Conservation (phyloP, 352 stramenopile genomes). For the Globisporangium emineosum region DNA sequence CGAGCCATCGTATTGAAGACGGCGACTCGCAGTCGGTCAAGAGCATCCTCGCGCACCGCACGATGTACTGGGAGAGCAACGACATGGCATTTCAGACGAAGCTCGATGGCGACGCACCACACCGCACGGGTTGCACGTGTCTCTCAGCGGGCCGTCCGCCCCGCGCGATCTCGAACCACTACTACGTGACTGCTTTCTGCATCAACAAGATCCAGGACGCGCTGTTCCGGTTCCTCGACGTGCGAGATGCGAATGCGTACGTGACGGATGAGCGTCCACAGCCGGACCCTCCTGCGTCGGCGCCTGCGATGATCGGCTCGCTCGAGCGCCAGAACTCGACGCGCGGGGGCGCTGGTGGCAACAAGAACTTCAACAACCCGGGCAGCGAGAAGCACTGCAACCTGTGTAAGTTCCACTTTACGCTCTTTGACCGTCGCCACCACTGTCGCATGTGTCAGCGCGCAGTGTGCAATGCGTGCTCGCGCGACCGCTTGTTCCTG, state of each 20-base stretch:
- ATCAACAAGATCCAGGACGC: slow-evolving; percentile 87
- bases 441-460: slow-evolving; percentile 89
- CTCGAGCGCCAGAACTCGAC: slow-evolving; percentile 56
- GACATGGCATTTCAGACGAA: slow-evolving; percentile 71
- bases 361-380: slow-evolving; percentile 64
- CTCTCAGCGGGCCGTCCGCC: slow-evolving; percentile 67
- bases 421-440: slow-evolving; percentile 85
- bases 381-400: slow-evolving; percentile 89
- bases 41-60: slow-evolving; percentile 81
- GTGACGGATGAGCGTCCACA: slow-evolving; percentile 70
- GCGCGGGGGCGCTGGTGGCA: slow-evolving; percentile 19
- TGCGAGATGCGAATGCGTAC: slow-evolving; percentile 76
- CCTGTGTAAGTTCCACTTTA: slow-evolving; percentile 88
- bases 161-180: slow-evolving; percentile 76
- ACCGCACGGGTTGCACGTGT: slow-evolving; percentile 83
- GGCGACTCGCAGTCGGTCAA: slow-evolving; percentile 86
- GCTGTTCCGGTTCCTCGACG: slow-evolving; percentile 79
- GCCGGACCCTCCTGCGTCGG: slow-evolving; percentile 55
- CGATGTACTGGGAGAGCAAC: slow-evolving; percentile 90
- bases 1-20: slow-evolving; percentile 82
- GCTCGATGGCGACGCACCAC: slow-evolving; percentile 73
- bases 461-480: slow-evolving; percentile 86
- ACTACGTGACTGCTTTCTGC: slow-evolving; percentile 87
- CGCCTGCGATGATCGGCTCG: slow-evolving; percentile 32
- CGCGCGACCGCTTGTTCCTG: slow-evolving; percentile 79